Evolutionary conservation across 192 early-diverging fungal genomes (phyloP).

Genomic region (Funneliformis geosporum): DNA sequence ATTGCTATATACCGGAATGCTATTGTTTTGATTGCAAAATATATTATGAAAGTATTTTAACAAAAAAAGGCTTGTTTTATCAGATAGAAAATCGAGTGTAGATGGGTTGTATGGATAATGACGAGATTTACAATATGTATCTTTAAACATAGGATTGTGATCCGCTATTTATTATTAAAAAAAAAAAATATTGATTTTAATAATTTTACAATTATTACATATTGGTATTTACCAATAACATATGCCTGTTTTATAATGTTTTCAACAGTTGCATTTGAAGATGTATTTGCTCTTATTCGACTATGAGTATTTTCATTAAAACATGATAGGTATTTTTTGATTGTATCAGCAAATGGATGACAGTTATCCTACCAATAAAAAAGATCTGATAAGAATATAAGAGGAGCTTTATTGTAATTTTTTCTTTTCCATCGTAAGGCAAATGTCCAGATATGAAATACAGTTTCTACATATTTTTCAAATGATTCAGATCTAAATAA

Average conservation of each 20-base stretch:
- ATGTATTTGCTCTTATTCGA: neutral
- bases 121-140: too few species aligned
- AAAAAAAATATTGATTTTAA: too few species aligned
- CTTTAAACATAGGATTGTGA: too few species aligned
- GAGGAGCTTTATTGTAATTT: constrained; percentile 22
- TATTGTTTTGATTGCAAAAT: too few species aligned
- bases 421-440: constrained; percentile 7
- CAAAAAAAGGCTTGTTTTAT: too few species aligned
- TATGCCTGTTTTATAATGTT: constrained; percentile 12
- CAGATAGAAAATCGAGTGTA: too few species aligned
- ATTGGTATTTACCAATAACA: neutral
- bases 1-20: too few species aligned
- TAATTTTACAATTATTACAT: too few species aligned
- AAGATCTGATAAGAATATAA: constrained; percentile 19
- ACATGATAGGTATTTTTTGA: neutral
- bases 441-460: constrained; percentile 2
- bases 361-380: neutral
- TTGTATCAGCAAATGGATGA: neutral
- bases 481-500: neutral
- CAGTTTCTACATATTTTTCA: constrained; percentile 5
- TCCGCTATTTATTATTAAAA: too few species aligned
- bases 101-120: too few species aligned
- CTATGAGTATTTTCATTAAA: constrained; percentile 28
- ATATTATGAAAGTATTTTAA: too few species aligned
- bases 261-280: neutral